Conservation (phyloP, 1,284 basidiomycete genomes). For the Dichomitus squalens region DNA sequence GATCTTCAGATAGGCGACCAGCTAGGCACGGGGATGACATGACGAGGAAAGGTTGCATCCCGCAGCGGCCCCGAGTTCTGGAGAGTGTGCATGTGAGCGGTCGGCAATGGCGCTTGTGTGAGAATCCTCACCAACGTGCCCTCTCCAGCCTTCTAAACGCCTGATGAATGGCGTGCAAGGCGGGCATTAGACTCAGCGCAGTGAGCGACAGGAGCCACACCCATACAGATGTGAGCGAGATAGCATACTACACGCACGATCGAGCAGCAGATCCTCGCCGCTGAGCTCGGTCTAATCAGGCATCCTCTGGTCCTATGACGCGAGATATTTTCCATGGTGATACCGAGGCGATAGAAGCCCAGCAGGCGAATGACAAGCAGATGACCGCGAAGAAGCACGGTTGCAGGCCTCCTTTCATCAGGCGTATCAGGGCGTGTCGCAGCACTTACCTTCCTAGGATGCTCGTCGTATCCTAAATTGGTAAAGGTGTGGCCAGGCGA, state of each 20-base stretch:
- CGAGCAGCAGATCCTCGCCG: constrained; percentile 9
- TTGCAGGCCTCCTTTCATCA: constrained; percentile 18
- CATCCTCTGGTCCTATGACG: constrained; percentile 17
- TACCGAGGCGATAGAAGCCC: constrained; percentile 24
- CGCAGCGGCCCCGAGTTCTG: constrained; percentile 6
- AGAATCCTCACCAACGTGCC: constrained; percentile 12
- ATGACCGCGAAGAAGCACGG: constrained; percentile 3
- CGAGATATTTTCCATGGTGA: constrained; percentile 16
- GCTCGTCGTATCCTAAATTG: constrained; percentile 20
- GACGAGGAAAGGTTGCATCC: background rate
- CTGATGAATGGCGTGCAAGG: background rate
- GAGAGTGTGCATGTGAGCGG: constrained; percentile 20
- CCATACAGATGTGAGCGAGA: constrained; percentile 15
- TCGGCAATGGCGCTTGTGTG: constrained; percentile 11
- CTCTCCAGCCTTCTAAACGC: constrained; percentile 6
- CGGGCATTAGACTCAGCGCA: constrained; percentile 17
- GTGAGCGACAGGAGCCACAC: constrained; percentile 3
- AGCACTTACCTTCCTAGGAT: constrained; percentile 14
- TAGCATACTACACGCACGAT: constrained; percentile 12
- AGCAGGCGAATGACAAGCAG: background rate
- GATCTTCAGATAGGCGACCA: constrained; percentile 6
- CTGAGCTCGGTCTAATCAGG: constrained; percentile 10
- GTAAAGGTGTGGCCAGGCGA: constrained; percentile 17
- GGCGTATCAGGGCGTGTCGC: constrained; percentile 14
- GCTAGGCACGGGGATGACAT: constrained; percentile 1